Conservation (phyloP, 1,284 basidiomycete species). For the Vanrija humicola region DNA sequence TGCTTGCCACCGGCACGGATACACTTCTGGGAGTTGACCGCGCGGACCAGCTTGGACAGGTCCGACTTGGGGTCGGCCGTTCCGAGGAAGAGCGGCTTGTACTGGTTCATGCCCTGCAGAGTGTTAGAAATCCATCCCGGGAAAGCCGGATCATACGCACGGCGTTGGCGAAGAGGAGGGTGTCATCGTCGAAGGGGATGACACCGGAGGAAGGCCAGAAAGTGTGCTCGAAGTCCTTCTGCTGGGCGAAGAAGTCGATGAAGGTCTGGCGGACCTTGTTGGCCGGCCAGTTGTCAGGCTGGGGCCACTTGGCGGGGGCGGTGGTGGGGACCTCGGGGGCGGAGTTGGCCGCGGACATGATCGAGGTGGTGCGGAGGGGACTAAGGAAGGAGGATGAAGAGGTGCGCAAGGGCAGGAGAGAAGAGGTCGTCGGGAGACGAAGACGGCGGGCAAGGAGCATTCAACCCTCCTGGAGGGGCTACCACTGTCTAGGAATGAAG, state of each 20-base stretch:
- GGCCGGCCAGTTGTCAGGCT: constrained; percentile 61
- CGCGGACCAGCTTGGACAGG: constrained; percentile 83
- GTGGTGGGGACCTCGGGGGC: constrained; percentile 37
- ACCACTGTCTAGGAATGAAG: neutral
- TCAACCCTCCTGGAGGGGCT: constrained; percentile 6
- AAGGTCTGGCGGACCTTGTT: constrained; percentile 67
- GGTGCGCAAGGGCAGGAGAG: neutral
- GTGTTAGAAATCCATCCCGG: neutral
- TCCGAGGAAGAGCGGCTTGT: constrained; percentile 94
- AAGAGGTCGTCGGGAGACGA: constrained; percentile 8
- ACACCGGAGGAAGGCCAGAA: constrained; percentile 92
- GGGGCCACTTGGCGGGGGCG: constrained; percentile 43
- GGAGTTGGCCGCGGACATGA: constrained; percentile 29
- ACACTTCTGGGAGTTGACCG: constrained; percentile 95
- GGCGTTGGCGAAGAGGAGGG: constrained; percentile 95
- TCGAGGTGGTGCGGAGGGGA: neutral
- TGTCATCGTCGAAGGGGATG: constrained; percentile 95
- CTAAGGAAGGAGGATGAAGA: neutral
- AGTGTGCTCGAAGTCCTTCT: constrained; percentile 64
- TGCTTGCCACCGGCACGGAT: constrained; percentile 98
- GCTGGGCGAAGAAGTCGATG: constrained; percentile 71
- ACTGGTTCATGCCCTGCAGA: constrained; percentile 85
- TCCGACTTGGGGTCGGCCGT: constrained; percentile 88
- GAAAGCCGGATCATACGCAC: constrained; percentile 41
- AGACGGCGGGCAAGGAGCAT: constrained; percentile 18